Percentiles rank a stretch among this genome's conserved stretches.
phyloP scores from a whole-genome alignment of 192 early-diverging fungal genomes.

The Coemansia sp. region DNA sequence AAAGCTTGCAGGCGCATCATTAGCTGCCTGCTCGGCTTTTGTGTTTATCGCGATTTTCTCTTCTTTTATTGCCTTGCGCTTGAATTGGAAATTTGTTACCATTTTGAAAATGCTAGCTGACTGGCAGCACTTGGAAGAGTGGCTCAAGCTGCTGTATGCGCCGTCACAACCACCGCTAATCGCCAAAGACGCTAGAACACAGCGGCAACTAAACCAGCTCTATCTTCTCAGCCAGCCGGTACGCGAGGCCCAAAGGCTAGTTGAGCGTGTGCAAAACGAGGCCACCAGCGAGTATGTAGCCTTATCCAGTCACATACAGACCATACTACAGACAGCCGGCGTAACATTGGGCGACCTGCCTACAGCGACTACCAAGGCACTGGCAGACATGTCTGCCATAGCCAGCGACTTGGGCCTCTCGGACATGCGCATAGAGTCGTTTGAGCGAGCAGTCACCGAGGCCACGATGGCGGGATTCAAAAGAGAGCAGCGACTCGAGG shows the following conservation, averaged over 20 bases:
- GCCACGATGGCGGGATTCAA: slow-evolving; percentile 20
- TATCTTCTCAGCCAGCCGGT: slow-evolving; percentile 2
- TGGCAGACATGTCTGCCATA: slow-evolving; percentile 18
- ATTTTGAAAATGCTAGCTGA: neutral
- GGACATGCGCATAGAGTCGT: slow-evolving; percentile 25
- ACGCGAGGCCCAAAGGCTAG: slow-evolving; percentile 2
- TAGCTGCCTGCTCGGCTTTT: neutral
- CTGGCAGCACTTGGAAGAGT: slow-evolving; percentile 24
- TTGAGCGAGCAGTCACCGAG: slow-evolving; percentile 30
- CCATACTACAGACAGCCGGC: slow-evolving; percentile 20
- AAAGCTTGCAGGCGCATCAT: too few relatives aligned
- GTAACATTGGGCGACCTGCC: slow-evolving; percentile 11
- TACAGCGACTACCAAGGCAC: slow-evolving; percentile 13
- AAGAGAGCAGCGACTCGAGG: slow-evolving; percentile 4
- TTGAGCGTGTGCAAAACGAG: slow-evolving; percentile 19
- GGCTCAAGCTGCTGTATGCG: slow-evolving; percentile 35
- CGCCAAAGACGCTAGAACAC: slow-evolving; percentile 8
- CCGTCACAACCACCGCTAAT: slow-evolving; percentile 26
- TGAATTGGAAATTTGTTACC: neutral
- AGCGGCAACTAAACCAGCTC: slow-evolving; percentile 16
- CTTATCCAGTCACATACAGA: slow-evolving; percentile 6
- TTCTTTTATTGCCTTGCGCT: neutral
- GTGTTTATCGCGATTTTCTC: neutral
- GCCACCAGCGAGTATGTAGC: slow-evolving; percentile 29
- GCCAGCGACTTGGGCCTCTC: slow-evolving; percentile 17